Percentiles rank a stretch among this genome's conserved stretches.
Conservation (phyloP, 2,329 filamentous ascomycete genomes). For the Alternaria consortialis region DNA sequence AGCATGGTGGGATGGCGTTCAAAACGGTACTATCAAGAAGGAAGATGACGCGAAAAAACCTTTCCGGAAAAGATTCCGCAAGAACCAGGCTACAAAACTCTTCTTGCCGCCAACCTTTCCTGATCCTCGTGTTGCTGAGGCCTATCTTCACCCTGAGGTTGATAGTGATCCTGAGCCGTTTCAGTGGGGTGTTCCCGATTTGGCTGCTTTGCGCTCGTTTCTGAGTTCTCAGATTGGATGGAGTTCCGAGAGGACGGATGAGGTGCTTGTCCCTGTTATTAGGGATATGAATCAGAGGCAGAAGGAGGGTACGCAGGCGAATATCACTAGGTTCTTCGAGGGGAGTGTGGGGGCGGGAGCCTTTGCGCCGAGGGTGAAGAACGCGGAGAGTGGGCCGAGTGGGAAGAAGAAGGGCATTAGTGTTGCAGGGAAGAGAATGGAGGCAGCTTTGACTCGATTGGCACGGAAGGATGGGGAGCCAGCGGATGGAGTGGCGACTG, state of each 20-base stretch:
- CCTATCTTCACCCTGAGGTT: conserved; percentile 87
- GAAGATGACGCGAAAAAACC: conserved; percentile 62
- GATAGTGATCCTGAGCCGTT: conserved; percentile 81
- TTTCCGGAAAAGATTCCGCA: conserved; percentile 88
- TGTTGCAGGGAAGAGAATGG: conserved; percentile 45
- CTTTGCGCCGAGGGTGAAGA: conserved; percentile 74
- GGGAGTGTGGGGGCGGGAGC: conserved; percentile 75
- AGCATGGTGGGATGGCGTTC: conserved; percentile 86
- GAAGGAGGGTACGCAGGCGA: conserved; percentile 90
- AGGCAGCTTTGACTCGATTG: conserved; percentile 43
- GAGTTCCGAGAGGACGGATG: conserved; percentile 90
- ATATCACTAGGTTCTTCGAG: conserved; percentile 92
- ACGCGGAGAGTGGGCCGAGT: conserved; percentile 65
- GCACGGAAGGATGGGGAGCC: conserved; percentile 36
- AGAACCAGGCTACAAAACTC: conserved; percentile 79
- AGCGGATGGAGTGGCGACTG: conserved; percentile 29
- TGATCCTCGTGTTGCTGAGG: conserved; percentile 76
- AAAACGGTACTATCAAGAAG: conserved; percentile 70
- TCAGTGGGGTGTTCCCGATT: conserved; percentile 94
- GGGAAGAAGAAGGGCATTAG: conserved; percentile 52
- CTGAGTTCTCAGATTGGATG: conserved; percentile 94
- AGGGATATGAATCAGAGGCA: conserved; percentile 91
- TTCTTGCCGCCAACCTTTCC: conserved; percentile 87
- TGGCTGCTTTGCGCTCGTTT: conserved; percentile 83
- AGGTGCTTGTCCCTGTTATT: conserved; percentile 94